Conservation (phyloP, 176 grass and related monocot species). For the Oryza longistaminata region DNA sequence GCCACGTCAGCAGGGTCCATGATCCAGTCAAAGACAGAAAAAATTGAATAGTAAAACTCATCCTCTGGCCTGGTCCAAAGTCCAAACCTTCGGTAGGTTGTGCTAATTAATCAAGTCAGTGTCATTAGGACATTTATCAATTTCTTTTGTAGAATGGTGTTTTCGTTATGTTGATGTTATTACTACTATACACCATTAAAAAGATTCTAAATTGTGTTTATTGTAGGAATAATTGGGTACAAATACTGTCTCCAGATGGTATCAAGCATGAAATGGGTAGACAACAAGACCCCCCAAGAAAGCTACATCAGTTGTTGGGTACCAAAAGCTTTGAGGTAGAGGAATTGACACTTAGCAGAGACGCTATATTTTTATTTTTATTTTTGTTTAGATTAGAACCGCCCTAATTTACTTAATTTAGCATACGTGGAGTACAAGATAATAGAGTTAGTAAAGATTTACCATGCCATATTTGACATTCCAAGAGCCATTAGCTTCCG, state of each 20-base stretch:
- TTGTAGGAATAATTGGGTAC: not conserved
- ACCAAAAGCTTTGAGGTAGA: not conserved
- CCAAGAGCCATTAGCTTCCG: not conserved
- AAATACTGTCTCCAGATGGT: not conserved
- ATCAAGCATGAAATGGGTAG: not conserved
- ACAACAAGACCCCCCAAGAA: not conserved
- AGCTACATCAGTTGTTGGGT: slow-evolving; percentile 5
- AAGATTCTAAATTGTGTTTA: not conserved
- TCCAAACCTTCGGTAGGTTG: not conserved
- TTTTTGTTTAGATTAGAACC: too few species aligned
- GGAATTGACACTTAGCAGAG: slow-evolving; percentile 7
- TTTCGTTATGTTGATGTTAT: not conserved
- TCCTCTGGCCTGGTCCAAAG: not conserved
- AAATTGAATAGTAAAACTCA: not conserved
- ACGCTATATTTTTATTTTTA: too few species aligned
- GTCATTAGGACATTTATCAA: not conserved
- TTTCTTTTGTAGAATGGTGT: not conserved
- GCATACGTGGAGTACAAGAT: not conserved
- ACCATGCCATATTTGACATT: not conserved
- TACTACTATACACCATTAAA: not conserved
- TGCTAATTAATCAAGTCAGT: not conserved
- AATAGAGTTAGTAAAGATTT: not conserved
- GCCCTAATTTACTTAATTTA: not conserved
- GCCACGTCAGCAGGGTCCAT: not conserved
- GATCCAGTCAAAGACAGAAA: not conserved